phyloP scores from a whole-genome alignment of 2,329 filamentous ascomycete species.

The Capronia coronata region DNA sequence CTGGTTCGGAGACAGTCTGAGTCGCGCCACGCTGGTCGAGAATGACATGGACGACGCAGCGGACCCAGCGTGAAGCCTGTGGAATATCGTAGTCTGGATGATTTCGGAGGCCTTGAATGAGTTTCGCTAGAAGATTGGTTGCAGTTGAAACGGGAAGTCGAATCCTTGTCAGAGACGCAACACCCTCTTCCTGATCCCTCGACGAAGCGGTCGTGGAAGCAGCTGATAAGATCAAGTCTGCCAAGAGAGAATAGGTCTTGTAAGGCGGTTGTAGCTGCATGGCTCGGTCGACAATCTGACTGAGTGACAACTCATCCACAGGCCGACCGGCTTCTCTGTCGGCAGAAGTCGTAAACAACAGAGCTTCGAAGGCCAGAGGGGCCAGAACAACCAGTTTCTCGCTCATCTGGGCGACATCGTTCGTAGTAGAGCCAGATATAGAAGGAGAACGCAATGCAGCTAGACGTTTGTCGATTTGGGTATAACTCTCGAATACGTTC shows the following conservation, averaged over 20 bases:
- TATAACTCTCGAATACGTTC: conserved; percentile 19
- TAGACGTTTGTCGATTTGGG: not conserved
- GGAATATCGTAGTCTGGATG: conserved; percentile 50
- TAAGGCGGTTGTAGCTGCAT: conserved; percentile 26
- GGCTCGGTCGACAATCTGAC: conserved; percentile 46
- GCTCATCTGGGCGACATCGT: conserved; percentile 1
- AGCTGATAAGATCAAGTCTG: conserved; percentile 53
- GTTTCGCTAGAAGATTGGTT: conserved; percentile 42
- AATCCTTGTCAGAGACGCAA: not conserved
- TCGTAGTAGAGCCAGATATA: not conserved
- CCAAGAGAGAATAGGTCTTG: conserved; percentile 57
- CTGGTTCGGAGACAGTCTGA: not conserved
- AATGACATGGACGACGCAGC: conserved; percentile 66
- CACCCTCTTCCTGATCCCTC: not conserved
- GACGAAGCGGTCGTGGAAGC: not conserved
- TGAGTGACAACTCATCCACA: conserved; percentile 50
- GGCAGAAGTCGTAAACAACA: conserved; percentile 16
- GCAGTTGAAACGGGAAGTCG: conserved; percentile 35
- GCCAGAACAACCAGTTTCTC: conserved; percentile 16
- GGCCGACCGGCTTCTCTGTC: not conserved
- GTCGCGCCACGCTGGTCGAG: conserved; percentile 41
- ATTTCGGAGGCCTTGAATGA: conserved; percentile 62
- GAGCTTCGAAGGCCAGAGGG: conserved; percentile 27
- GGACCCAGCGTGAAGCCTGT: conserved; percentile 68
- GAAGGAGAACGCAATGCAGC: conserved; percentile 1